Evolutionary conservation across 176 grass and related monocot species (phyloP).

Genomic region (Alopecurus myosuroides): DNA sequence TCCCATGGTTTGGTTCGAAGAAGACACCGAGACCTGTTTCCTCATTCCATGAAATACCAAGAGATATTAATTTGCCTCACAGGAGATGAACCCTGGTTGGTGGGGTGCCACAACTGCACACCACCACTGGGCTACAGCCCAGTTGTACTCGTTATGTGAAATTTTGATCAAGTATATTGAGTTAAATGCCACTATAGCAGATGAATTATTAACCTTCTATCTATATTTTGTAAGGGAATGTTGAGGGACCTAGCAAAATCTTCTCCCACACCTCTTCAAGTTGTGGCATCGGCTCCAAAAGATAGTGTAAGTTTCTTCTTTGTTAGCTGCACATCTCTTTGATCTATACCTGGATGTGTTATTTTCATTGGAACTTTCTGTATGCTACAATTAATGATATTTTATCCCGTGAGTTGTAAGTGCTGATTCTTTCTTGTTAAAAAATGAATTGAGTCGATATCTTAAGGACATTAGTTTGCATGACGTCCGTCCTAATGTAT

Average conservation of each 20-base stretch:
- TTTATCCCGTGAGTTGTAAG: background rate
- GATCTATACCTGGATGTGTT: background rate
- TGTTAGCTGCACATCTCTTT: constrained; percentile 17
- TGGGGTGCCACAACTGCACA: background rate
- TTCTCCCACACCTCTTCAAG: constrained; percentile 43
- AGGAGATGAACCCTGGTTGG: background rate
- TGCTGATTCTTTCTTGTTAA: background rate
- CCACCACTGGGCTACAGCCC: background rate
- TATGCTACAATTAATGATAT: background rate
- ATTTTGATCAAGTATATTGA: background rate
- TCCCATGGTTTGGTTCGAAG: background rate
- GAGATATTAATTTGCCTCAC: background rate
- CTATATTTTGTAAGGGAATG: constrained; percentile 51
- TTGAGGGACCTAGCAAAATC: constrained; percentile 85
- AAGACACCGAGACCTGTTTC: background rate
- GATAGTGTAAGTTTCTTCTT: constrained; percentile 57
- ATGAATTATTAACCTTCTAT: background rate
- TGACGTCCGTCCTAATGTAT: background rate
- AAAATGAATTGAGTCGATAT: background rate
- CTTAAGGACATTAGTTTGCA: background rate
- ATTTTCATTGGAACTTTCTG: background rate
- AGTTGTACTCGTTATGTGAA: background rate
- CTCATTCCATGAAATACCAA: background rate
- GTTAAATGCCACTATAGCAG: background rate
- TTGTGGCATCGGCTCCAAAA: constrained; percentile 31